Conservation (phyloP, 495 filamentous ascomycete genomes). For the Tuber indicum region DNA sequence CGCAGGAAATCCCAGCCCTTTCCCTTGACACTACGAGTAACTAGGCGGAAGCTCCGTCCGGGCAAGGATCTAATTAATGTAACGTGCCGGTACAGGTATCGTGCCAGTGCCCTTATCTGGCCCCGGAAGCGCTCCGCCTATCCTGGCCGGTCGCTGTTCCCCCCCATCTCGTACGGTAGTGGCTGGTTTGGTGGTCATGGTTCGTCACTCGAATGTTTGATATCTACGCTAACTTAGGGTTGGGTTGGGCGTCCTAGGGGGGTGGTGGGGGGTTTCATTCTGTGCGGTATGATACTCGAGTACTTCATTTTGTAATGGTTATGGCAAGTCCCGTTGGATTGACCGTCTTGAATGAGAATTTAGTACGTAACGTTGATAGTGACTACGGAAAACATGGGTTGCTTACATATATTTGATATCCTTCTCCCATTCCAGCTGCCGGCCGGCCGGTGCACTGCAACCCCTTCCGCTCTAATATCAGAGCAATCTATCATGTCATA, state of each 20-base stretch:
- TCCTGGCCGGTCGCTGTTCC: too few species aligned
- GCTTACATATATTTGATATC: neutral
- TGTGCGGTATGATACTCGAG: neutral
- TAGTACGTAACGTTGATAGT: neutral
- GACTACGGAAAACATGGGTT: neutral
- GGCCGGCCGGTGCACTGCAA: neutral
- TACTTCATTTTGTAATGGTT: neutral
- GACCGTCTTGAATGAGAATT: neutral
- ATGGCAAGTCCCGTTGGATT: neutral
- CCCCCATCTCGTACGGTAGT: too few species aligned
- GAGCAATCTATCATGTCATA: neutral
- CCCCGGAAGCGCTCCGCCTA: too few species aligned
- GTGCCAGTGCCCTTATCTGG: too few species aligned
- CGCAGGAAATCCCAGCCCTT: neutral
- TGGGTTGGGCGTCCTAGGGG: too few species aligned
- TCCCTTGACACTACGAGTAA: too few species aligned
- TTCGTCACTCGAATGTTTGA: neutral
- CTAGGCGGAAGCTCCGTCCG: too few species aligned
- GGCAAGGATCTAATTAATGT: too few species aligned
- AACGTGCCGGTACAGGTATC: too few species aligned
- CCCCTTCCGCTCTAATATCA: neutral
- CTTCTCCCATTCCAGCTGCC: neutral
- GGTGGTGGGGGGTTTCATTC: neutral
- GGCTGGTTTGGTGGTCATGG: neutral
- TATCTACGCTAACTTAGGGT: too few species aligned